A percentile compares a stretch with the other conserved stretches of the same genome.
These are phyloP conservation scores for Diaporthe sp. DNA, from an alignment of 2,329 filamentous ascomycete species.

Conservation along the genomic window DNA sequence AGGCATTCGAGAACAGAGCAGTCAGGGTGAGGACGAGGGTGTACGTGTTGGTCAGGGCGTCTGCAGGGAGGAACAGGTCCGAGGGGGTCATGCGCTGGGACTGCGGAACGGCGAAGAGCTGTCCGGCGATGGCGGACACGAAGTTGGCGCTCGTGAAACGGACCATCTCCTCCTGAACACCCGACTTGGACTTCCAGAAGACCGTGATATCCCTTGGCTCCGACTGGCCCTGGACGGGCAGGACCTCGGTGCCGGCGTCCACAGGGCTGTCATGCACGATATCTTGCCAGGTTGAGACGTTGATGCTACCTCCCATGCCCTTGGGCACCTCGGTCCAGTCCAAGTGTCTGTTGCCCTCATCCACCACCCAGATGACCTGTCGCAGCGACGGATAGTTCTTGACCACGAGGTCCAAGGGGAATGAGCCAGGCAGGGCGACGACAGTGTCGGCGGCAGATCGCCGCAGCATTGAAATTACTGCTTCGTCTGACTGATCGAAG, in stretches of 20 bases:
- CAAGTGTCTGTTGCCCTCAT: slow-evolving; percentile 90
- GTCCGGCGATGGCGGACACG: slow-evolving; percentile 85
- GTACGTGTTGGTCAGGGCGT: slow-evolving; percentile 84
- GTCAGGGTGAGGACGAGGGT: slow-evolving; percentile 83
- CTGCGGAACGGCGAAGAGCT: slow-evolving; percentile 81
- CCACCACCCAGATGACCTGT: slow-evolving; percentile 91
- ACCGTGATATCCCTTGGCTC: slow-evolving; percentile 70
- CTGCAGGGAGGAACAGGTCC: slow-evolving; percentile 88
- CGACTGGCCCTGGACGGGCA: slow-evolving; percentile 67
- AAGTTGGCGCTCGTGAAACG: slow-evolving; percentile 87
- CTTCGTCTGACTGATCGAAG: slow-evolving; percentile 79
- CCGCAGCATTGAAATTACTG: slow-evolving; percentile 78
- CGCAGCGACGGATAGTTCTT: slow-evolving; percentile 78
- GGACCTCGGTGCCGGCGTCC: slow-evolving; percentile 72
- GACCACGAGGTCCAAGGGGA: slow-evolving; percentile 82
- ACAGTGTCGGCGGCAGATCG: slow-evolving; percentile 83
- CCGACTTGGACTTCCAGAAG: slow-evolving; percentile 73
- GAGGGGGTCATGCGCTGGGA: slow-evolving; percentile 78
- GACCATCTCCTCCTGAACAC: slow-evolving; percentile 75
- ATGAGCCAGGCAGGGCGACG: slow-evolving; percentile 86
- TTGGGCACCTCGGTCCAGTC: slow-evolving; percentile 93
- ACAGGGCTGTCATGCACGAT: slow-evolving; percentile 79
- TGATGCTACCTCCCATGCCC: slow-evolving; percentile 79
- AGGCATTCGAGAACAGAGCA: slow-evolving; percentile 86
- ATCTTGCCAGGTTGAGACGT: slow-evolving; percentile 94